These are phyloP conservation scores for Yamadazyma atmosphaerica DNA, from an alignment of 1,139 yeast genomes.

Conservation along the genomic window DNA sequence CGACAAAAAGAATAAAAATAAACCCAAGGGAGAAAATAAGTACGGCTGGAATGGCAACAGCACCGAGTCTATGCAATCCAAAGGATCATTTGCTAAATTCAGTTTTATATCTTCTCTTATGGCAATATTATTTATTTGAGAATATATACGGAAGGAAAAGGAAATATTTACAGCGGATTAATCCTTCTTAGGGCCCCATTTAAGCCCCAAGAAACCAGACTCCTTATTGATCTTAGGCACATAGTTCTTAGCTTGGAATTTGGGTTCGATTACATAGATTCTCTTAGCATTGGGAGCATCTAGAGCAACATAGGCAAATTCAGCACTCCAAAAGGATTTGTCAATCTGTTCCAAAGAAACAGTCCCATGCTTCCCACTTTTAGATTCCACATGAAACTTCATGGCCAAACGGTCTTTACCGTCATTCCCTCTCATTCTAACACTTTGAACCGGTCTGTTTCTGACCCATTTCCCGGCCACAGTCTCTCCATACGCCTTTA, in stretches of 20 bases:
- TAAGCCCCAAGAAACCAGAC: conserved; percentile 72
- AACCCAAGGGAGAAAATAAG: neutral
- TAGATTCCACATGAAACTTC: conserved; percentile 85
- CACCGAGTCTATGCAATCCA: neutral
- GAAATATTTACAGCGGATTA: conserved; percentile 14
- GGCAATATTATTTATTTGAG: neutral
- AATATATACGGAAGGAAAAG: conserved; percentile 2
- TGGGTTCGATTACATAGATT: conserved; percentile 70
- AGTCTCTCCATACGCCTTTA: conserved; percentile 83
- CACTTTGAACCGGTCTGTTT: conserved; percentile 73
- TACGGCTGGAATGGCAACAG: neutral
- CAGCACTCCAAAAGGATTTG: conserved; percentile 63
- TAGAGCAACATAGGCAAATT: conserved; percentile 70
- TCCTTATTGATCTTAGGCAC: conserved; percentile 31
- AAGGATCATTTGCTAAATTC: neutral
- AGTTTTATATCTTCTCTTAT: neutral
- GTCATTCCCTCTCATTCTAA: conserved; percentile 58
- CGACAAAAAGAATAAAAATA: neutral
- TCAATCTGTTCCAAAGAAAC: conserved; percentile 81
- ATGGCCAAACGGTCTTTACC: conserved; percentile 80
- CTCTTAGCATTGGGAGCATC: conserved; percentile 74
- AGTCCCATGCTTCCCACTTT: conserved; percentile 52
- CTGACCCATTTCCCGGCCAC: conserved; percentile 72
- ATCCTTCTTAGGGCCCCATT: conserved; percentile 79
- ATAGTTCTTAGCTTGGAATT: conserved; percentile 38